Percentiles rank a stretch among this genome's conserved stretches.
phyloP scores from a whole-genome alignment of 2,329 filamentous ascomycete genomes.

The Nigrospora osmanthi region DNA sequence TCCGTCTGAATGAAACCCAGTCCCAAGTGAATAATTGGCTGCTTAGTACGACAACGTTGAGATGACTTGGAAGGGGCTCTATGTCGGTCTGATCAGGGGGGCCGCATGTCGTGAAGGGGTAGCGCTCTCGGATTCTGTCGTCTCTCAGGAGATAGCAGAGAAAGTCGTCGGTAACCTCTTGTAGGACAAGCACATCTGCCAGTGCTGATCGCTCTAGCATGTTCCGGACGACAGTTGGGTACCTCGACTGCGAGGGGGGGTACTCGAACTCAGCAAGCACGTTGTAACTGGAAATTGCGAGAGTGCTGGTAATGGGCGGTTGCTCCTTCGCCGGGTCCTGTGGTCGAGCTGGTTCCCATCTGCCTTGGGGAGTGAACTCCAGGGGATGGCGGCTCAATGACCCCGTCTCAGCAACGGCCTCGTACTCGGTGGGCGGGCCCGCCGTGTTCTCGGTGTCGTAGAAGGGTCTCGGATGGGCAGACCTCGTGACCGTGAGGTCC shows the following conservation, averaged over 20 bases:
- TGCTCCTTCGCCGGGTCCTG: no score
- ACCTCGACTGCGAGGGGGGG: conserved; percentile 32
- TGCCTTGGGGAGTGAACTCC: conserved; percentile 6
- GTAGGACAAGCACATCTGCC: conserved; percentile 43
- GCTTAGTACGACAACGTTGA: conserved; percentile 55
- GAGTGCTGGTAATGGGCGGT: conserved; percentile 1
- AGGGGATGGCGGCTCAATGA: conserved; percentile 10
- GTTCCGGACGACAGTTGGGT: conserved; percentile 33
- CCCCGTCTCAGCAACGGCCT: background rate
- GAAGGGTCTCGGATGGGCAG: conserved; percentile 6
- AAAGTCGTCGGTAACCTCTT: conserved; percentile 60
- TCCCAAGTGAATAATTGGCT: conserved; percentile 47
- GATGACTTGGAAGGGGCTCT: conserved; percentile 48
- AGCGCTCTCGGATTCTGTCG: conserved; percentile 34
- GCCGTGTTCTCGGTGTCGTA: conserved; percentile 4
- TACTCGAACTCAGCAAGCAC: conserved; percentile 42
- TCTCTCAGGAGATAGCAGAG: conserved; percentile 45
- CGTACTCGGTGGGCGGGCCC: background rate
- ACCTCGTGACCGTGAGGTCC: conserved; percentile 8
- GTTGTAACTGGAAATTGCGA: conserved; percentile 41
- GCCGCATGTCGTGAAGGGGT: conserved; percentile 49
- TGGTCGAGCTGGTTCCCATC: conserved; percentile 10
- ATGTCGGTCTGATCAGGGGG: conserved; percentile 43
- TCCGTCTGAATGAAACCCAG: conserved; percentile 41
- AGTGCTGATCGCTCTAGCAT: conserved; percentile 31